A percentile compares a stretch with the other conserved stretches of the same genome.
Evolutionary conservation across 768 basidiomycete genomes (phyloP).

Genomic region (Boletus rufocinnamomeus): DNA sequence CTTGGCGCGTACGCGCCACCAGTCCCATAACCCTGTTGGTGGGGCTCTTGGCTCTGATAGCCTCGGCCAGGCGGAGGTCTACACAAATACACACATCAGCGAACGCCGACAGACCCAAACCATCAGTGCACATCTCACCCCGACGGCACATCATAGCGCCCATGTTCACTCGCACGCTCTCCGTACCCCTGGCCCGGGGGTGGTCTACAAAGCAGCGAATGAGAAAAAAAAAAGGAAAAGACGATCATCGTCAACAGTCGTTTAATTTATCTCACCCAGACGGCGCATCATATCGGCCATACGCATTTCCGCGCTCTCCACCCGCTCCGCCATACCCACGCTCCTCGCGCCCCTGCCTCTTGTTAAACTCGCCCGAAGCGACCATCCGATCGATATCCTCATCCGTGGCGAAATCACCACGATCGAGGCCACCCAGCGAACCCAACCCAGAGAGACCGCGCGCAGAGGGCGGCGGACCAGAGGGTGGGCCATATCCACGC

Average conservation of each 20-base stretch:
- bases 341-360: background rate
- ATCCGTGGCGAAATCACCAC: conserved; percentile 33
- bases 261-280: conserved; percentile 18
- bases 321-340: background rate
- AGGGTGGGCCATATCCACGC: background rate
- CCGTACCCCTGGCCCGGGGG: conserved; percentile 8
- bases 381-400: conserved; percentile 28
- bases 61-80: conserved; percentile 12
- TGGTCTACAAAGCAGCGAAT: conserved; percentile 4
- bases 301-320: background rate
- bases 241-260: background rate
- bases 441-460: background rate
- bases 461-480: conserved; percentile 6
- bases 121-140: conserved; percentile 10
- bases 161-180: conserved; percentile 1
- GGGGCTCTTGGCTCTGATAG: conserved; percentile 8
- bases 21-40: conserved; percentile 8
- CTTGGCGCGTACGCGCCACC: background rate
- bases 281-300: conserved; percentile 4
- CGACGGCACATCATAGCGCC: conserved; percentile 12
- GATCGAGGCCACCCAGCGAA: conserved; percentile 21
- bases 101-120: background rate
- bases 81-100: background rate
- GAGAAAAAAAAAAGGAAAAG: background rate
- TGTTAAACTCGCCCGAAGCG: conserved; percentile 13